Percentiles rank a stretch among this genome's conserved stretches.
phyloP scores from a whole-genome alignment of 2,329 filamentous ascomycete genomes.

The Fusarium protoensiforme region DNA sequence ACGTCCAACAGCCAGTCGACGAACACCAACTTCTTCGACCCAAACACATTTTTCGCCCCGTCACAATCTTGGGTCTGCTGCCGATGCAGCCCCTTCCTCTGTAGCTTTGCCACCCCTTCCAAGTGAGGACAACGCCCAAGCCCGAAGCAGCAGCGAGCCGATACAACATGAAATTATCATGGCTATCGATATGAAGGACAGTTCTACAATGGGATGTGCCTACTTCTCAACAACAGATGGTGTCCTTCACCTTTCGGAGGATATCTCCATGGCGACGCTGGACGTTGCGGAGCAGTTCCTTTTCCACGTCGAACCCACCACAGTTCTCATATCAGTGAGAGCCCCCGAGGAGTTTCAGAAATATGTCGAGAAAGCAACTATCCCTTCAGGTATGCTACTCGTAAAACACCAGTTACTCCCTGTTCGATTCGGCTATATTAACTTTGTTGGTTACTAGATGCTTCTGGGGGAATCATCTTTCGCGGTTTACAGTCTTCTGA shows the following conservation, averaged over 20 bases:
- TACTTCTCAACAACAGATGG: slow-evolving; percentile 81
- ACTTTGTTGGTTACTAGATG: not conserved
- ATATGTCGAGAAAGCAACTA: slow-evolving; percentile 41
- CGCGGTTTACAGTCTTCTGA: slow-evolving; percentile 77
- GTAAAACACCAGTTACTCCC: no score
- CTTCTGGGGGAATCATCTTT: slow-evolving; percentile 53
- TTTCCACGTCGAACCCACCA: slow-evolving; percentile 65
- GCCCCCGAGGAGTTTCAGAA: slow-evolving; percentile 54
- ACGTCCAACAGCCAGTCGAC: not conserved
- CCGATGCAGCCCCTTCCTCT: not conserved
- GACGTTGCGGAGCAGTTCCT: slow-evolving; percentile 74
- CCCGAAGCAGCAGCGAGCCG: slow-evolving; percentile 14
- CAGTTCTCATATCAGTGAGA: slow-evolving; percentile 63
- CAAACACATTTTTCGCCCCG: not conserved
- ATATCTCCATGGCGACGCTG: slow-evolving; percentile 75
- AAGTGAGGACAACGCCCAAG: not conserved
- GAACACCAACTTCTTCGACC: not conserved
- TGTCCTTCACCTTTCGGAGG: slow-evolving; percentile 80
- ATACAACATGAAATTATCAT: slow-evolving; percentile 73
- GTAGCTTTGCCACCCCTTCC: not conserved
- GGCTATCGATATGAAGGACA: slow-evolving; percentile 80
- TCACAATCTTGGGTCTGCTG: not conserved
- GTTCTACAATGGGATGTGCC: slow-evolving; percentile 80
- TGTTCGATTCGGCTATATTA: not conserved
- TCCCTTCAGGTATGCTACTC: slow-evolving; percentile 17